Evolutionary conservation across 2,329 filamentous ascomycete species (phyloP), one percentile per base, ranked within the genome.

Genomic region (Didymosphaeria variabile): DNA sequence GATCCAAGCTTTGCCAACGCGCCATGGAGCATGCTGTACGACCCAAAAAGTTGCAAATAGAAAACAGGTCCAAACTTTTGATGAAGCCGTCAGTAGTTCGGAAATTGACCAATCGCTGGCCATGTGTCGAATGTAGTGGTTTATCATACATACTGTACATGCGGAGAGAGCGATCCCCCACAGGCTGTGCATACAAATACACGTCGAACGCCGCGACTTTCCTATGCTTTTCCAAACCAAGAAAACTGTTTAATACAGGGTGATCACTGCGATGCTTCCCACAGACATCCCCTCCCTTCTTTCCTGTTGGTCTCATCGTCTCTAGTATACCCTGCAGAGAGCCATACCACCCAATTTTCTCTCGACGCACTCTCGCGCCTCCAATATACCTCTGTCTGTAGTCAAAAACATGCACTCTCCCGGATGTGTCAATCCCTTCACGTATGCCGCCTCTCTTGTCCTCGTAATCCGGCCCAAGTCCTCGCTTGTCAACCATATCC

Each of bases 341-440:
- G 93, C 83, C 79, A 93, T 77, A 0, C 94, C 94, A n/a, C 94
- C 94, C 21, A 93, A 82, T 80, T 88, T 91, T 82, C 88, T 89
- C 77, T 91, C 89, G 59, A 96, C 84, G 61, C 92, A 94, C 79
- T 97, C 93, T 68, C 94, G 85, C 29, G 88, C 85, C 82, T 97
- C 94, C 73, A 97, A 75, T 10, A 97, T 85, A 1, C 94, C 94
- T 66, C 84, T 80, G 72, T 93, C 89, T 19, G 93, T 97, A 15
- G 85, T 87, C 53, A 97, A 73, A 73, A 94, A 94, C 75, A 97
- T 80, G 75, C 88, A 90, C 84, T 97, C 94, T 59, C 94, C 94
- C 15, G 95, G 82, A 63, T 86, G 85, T 64, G 84, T 89, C 68
- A 97, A 75, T 0, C 93, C 92, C 73, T 89, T 87, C 31, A 96